Evolutionary conservation across 2,329 filamentous ascomycete species (phyloP).

Genomic region (Beauveria pseudobassiana): DNA sequence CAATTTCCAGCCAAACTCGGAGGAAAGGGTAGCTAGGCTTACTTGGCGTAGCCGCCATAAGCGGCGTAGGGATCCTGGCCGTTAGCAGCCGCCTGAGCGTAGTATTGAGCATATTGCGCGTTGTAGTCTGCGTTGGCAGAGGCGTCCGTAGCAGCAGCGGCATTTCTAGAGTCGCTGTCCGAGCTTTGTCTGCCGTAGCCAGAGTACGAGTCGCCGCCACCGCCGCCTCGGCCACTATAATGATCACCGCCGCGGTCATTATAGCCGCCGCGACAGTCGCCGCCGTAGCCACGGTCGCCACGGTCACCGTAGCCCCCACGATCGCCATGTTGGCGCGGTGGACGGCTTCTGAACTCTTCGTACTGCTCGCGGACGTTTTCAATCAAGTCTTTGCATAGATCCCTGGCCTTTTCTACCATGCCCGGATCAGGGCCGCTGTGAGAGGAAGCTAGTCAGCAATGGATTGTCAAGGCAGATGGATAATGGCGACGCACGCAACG

Average conservation of each 20-base stretch:
- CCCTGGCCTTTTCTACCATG: slow-evolving; percentile 80
- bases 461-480: background rate
- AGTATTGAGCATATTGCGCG: slow-evolving; percentile 79
- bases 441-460: slow-evolving; percentile 23
- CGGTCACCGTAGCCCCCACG: slow-evolving; percentile 35
- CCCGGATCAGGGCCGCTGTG: slow-evolving; percentile 74
- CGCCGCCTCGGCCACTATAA: slow-evolving; percentile 25
- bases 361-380: slow-evolving; percentile 84
- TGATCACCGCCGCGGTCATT: slow-evolving; percentile 31
- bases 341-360: slow-evolving; percentile 80
- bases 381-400: slow-evolving; percentile 82
- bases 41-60: slow-evolving; percentile 82
- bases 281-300: slow-evolving; percentile 30
- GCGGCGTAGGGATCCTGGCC: slow-evolving; percentile 77
- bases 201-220: slow-evolving; percentile 24
- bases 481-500: slow-evolving; percentile 64
- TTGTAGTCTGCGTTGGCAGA: slow-evolving; percentile 53
- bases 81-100: slow-evolving; percentile 31
- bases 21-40: slow-evolving; percentile 22
- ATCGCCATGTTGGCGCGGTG: slow-evolving; percentile 56
- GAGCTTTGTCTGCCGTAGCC: slow-evolving; percentile 20
- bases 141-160: slow-evolving; percentile 20
- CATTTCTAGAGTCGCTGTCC: slow-evolving; percentile 28
- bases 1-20: background rate
- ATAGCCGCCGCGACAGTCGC: slow-evolving; percentile 31